Evolutionary conservation across 1,284 basidiomycete genomes (phyloP), one percentile per base, ranked within the genome.

Genomic region (Cutaneotrichosporon sp.): DNA sequence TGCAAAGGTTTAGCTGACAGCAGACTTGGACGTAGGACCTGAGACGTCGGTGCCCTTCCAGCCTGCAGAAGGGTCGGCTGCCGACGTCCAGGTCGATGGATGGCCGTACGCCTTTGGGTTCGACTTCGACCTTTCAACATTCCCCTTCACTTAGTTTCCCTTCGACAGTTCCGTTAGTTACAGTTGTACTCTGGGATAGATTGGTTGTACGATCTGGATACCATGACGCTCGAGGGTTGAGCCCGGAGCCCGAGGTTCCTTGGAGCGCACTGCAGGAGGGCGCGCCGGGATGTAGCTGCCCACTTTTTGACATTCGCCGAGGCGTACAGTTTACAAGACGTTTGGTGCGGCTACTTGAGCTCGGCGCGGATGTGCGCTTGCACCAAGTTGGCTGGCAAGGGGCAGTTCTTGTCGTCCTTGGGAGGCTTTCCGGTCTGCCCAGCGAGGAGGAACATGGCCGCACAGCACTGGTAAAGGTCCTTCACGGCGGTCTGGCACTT

Each of bases 401-500:
- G 71, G 49, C 71, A 73, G 9, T 62, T 66, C 47, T 52, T 54
- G 19, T 19, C 42, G 11, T 49, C 52, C 3, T 55, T 59, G 4
- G 39, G 34, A 3, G 31, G 26, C 25, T 54, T 59, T 12, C 65
- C 66, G 14, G 57, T 52, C 25, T 53, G 57, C 26, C 60, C 62
- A 1, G 52, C 56, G 0, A 38, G 43, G 8, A 17, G 29, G 49
- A 70, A 73, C 68, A 73, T 70, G 20, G 51, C 56, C 24, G 54
- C 49, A 45, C 71, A 73, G 60, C 71, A 73, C 45, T 46, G 35
- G 58, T 73, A 73, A 24, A 73, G 62, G 9, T 54, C 50, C n/a
- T 57, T 49, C 10, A 73, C 61, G 42, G 60, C 57, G 16, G 49
- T 39, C 19, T 55, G 35, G 51, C 71, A 73, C 53, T 64, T 65